Evolutionary conservation across 176 grass and related monocot genomes (phyloP), one percentile per base, ranked within the genome.

Genomic region (Alloteropsis semialata): DNA sequence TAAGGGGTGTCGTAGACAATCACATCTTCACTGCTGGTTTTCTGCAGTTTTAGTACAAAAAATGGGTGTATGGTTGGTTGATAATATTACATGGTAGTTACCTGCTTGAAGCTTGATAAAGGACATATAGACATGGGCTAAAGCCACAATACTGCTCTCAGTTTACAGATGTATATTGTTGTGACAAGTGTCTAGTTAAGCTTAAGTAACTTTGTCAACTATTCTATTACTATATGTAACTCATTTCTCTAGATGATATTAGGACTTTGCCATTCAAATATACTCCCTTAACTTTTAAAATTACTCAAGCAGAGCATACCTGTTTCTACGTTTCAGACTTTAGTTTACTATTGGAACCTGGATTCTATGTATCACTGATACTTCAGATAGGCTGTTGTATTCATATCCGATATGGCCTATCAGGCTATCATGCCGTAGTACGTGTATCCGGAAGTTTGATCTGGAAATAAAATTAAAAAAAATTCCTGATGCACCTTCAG

Each of bases 21-120:
- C 55, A 58, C n/a, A 57, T 56, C 53, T n/a, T 56, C 0, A 56
- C 22, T 56, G 54, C 22, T 9, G 3, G 22, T 56, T 58, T 74
- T 81, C 42, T 73, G 18, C 29, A 65, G 13, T 84, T 73, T 44
- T 74, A 67, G 17, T 42, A 49, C 21, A 48, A 28, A 46, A 41
- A 19, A 2, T 22, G 1, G 5, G 13, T 48, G 4, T 78, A 22
- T 72, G n/a, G n/a, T 30, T 60, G 48, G 44, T 65, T 57, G 22
- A 66, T 67, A 48, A 39, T 68, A 39, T 56, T 37, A 55, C 24
- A 33, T 27, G 66, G 57, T 39, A 37, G n/a, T 86, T 42, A 13
- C 15, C 5, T 79, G 48, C 68, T 48, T 55, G 22, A 27, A 48
- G 39, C n/a, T 74, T 66, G 6, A 8, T 53, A 87, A 87, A 74